These are phyloP conservation scores for Cutaneotrichosporon curvatum DNA, from an alignment of 1,284 basidiomycete genomes.

Conservation along the genomic window DNA sequence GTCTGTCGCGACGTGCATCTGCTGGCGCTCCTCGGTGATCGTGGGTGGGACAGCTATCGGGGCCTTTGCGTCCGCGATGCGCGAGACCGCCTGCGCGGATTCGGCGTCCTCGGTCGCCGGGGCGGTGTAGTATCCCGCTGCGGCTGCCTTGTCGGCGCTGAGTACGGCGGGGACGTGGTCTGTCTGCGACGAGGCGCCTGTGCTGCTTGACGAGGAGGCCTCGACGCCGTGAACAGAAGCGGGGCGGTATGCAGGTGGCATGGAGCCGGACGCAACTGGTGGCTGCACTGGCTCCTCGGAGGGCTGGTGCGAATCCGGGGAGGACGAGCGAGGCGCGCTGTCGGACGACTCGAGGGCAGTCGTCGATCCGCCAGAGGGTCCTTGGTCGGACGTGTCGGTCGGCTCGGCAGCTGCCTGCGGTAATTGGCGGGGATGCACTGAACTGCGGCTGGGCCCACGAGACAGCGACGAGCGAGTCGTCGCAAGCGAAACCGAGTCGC, in stretches of 20 bases:
- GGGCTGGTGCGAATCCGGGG: too few relatives aligned
- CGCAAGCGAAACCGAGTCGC: slow-evolving; percentile 1
- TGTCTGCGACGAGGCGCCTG: slow-evolving; percentile 8
- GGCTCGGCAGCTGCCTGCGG: too few relatives aligned
- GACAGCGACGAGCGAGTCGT: neutral
- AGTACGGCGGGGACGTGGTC: neutral
- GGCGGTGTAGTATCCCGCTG: slow-evolving; percentile 43
- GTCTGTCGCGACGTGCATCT: slow-evolving; percentile 43
- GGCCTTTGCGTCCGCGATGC: slow-evolving; percentile 34
- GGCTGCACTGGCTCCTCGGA: neutral
- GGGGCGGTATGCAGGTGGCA: slow-evolving; percentile 43
- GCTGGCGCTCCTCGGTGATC: slow-evolving; percentile 8
- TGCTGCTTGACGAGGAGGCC: slow-evolving; percentile 8
- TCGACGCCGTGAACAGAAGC: slow-evolving; percentile 27
- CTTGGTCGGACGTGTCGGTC: neutral
- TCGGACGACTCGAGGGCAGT: neutral
- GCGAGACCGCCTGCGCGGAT: slow-evolving; percentile 35
- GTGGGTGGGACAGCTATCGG: slow-evolving; percentile 10
- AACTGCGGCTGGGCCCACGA: too few relatives aligned
- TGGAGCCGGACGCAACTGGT: slow-evolving; percentile 14
- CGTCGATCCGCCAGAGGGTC: neutral
- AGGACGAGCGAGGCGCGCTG: neutral
- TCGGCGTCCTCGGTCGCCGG: slow-evolving; percentile 43
- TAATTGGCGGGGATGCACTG: too few relatives aligned
- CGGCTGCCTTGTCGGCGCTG: slow-evolving; percentile 34